Evolutionary conservation across 2,329 filamentous ascomycete genomes (phyloP).

Genomic region (Sclerotinia borealis): DNA sequence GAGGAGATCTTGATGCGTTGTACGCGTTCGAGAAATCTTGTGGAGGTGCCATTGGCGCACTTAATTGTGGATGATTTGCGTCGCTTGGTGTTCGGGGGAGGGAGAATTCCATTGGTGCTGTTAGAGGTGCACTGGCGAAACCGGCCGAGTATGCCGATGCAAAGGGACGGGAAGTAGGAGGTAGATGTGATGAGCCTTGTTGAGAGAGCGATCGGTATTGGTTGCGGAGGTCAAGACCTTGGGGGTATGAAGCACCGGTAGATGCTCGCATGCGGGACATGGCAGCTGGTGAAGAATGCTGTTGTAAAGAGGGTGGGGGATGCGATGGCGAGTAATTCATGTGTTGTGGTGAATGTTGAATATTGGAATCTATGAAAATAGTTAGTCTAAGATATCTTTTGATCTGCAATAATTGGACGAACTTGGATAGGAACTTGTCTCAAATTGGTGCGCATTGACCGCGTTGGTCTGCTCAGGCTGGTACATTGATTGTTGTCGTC

Average conservation of each 20-base stretch:
- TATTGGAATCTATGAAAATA: conserved; percentile 37
- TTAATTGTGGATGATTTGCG: conserved; percentile 43
- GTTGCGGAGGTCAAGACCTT: conserved; percentile 41
- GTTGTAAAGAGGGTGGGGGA: conserved; percentile 36
- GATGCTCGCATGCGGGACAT: conserved; percentile 45
- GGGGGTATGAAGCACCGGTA: conserved; percentile 40
- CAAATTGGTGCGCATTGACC: conserved; percentile 42
- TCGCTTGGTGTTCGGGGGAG: conserved; percentile 40
- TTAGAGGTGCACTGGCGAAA: conserved; percentile 49
- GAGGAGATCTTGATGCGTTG: conserved; percentile 23
- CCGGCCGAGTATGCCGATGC: conserved; percentile 41
- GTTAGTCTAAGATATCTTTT: conserved; percentile 26
- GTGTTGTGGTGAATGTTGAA: conserved; percentile 43
- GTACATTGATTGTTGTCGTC: conserved; percentile 46
- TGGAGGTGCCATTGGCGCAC: conserved; percentile 47
- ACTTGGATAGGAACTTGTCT: conserved; percentile 48
- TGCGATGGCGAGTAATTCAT: conserved; percentile 45
- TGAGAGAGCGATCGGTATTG: conserved; percentile 39
- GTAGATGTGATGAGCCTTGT: conserved; percentile 24
- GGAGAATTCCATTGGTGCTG: conserved; percentile 48
- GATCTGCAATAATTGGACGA: conserved; percentile 19
- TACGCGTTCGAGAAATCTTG: conserved; percentile 41
- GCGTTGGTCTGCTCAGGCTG: conserved; percentile 41
- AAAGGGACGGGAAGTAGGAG: conserved; percentile 33
- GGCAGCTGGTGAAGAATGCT: conserved; percentile 38